Base-by-base conservation (phyloP, 2,329 filamentous ascomycete species). In the Colletotrichum tamarilloi region DNA sequence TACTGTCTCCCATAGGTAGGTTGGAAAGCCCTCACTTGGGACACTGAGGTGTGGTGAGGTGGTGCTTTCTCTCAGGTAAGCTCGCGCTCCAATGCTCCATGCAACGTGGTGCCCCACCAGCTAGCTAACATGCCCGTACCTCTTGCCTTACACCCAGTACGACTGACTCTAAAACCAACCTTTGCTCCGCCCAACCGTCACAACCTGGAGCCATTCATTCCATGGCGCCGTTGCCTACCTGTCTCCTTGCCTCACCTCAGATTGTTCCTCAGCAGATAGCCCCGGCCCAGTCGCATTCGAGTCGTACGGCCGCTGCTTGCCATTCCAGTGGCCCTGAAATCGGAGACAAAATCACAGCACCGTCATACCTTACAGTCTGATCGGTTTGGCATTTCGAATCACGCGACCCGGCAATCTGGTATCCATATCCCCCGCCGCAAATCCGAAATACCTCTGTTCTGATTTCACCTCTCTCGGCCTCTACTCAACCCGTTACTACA, bases 121-220 rank as follows among this genome's bases (percentile, higher is more conserved):
- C 9, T 30, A 49, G 26, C 19, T 52, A 53, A n/a, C n/a, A 32
- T 28, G 38, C 16, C 28, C 62, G 28, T 57, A 35, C 55, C 28
- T 30, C 16, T 35, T 35, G 24, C 52, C 14, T 24, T 14, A 35
- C 30, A 55, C 69, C 65, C 42, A 49, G 42, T 9, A 69, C 69
- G 26, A 56, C 46, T 42, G 53, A 72, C 52, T 69, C 65, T 69
- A 59, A 72, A 58, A 67, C 68, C 56, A 72, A 72, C 58, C 68
- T 72, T 38, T 28, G 24, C 65, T 59, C 65, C 70, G 67, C 70
- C 57, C 28, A 26, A 22, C 58, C 22, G 59, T 60, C 58, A 42
- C 53, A 69, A 63, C 53, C 38, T 64, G 53, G 53, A 22, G 42
- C 19, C 42, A 49, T 49, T 49, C 42, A 49, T 49, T 49, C 42